Percentiles rank a stretch among this genome's conserved stretches.
phyloP scores from a whole-genome alignment of 2,329 filamentous ascomycete genomes.

The Pseudopithomyces chartarum region DNA sequence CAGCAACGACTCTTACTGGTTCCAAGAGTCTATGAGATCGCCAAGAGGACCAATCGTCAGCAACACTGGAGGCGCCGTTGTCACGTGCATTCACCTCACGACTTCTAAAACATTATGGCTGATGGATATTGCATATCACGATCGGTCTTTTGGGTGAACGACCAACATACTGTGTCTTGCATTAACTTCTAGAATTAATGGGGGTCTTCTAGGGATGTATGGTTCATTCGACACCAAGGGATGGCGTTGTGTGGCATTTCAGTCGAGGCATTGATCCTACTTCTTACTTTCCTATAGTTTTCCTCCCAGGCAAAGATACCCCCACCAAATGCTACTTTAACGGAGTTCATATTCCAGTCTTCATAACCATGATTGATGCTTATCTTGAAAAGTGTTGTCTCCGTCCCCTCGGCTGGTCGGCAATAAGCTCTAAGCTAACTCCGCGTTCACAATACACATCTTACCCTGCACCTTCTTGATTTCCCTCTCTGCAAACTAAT shows the following conservation, averaged over 20 bases:
- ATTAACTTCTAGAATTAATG: neutral
- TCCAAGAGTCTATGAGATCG: neutral
- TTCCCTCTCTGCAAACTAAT: neutral
- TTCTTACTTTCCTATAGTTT: neutral
- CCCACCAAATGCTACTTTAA: neutral
- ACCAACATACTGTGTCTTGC: neutral
- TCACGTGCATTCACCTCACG: neutral
- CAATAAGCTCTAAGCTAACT: slow-evolving; percentile 8
- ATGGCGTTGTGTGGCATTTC: neutral
- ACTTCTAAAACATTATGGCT: neutral
- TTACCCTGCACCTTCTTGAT: neutral
- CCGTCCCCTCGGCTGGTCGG: neutral
- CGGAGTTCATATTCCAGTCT: neutral
- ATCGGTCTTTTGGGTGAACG: neutral
- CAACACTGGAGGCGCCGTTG: too few species aligned
- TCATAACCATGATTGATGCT: neutral
- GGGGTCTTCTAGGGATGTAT: neutral
- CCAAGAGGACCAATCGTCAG: neutral
- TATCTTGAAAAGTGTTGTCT: neutral
- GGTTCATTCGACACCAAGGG: neutral
- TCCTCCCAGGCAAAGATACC: slow-evolving; percentile 9
- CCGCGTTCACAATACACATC: neutral
- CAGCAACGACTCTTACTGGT: neutral
- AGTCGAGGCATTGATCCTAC: neutral
- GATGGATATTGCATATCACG: slow-evolving; percentile 1